phyloP scores from a whole-genome alignment of 1,139 yeast genomes.

The Yamadazyma jaroonii region DNA sequence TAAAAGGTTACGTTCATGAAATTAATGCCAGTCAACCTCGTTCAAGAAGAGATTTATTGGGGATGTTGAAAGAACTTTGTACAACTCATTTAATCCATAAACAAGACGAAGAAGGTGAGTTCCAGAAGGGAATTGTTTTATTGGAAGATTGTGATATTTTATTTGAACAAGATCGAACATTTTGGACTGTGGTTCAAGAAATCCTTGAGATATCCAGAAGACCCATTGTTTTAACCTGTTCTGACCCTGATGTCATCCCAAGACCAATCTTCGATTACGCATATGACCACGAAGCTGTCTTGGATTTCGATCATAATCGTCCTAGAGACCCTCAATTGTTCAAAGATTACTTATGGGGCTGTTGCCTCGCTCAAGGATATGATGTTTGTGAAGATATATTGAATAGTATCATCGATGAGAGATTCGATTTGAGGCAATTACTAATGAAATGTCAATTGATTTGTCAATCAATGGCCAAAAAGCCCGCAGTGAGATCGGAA shows the following conservation, averaged over 20 bases:
- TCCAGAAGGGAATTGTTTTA: constrained; percentile 66
- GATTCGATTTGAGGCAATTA: constrained; percentile 53
- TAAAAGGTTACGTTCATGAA: constrained; percentile 77
- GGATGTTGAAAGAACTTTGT: constrained; percentile 71
- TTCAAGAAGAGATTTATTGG: constrained; percentile 66
- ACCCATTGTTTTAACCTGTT: constrained; percentile 79
- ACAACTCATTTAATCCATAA: constrained; percentile 80
- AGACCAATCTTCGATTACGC: constrained; percentile 46
- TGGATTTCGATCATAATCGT: constrained; percentile 23
- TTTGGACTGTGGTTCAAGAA: constrained; percentile 74
- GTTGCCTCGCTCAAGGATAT: constrained; percentile 36
- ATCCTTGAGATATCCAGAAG: constrained; percentile 66
- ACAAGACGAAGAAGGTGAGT: constrained; percentile 30
- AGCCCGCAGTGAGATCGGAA: not conserved
- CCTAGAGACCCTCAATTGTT: constrained; percentile 13
- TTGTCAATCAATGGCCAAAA: constrained; percentile 30
- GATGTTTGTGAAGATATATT: constrained; percentile 34
- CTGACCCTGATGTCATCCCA: constrained; percentile 56
- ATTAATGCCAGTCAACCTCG: constrained; percentile 72
- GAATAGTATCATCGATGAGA: constrained; percentile 22
- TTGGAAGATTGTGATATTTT: constrained; percentile 85
- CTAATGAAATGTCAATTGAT: constrained; percentile 56
- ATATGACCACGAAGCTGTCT: constrained; percentile 35
- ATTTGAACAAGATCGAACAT: constrained; percentile 74
- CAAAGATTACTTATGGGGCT: constrained; percentile 39